Percentiles rank a stretch among this genome's conserved stretches.
These are phyloP conservation scores for Pseudocercospora cruenta DNA, from an alignment of 2,329 filamentous ascomycete species.

Conservation along the genomic window DNA sequence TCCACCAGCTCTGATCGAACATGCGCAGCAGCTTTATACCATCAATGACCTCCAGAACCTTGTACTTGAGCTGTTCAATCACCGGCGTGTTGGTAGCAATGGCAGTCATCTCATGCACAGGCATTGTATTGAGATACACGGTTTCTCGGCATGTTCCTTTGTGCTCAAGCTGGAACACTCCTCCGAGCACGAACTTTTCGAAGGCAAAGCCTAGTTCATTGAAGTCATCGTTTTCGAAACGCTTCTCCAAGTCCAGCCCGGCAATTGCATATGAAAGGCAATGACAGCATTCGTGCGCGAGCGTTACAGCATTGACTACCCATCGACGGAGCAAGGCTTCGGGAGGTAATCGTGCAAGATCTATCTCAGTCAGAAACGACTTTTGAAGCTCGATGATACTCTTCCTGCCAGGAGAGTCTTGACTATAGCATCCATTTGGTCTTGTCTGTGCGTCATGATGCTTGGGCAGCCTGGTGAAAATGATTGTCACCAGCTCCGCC, in stretches of 20 bases:
- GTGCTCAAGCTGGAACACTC: not conserved
- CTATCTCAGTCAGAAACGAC: not conserved
- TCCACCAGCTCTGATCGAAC: not conserved
- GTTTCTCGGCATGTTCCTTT: not conserved
- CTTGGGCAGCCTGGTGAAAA: not conserved
- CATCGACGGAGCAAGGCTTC: conserved; percentile 2
- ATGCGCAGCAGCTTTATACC: not conserved
- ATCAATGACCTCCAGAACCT: not conserved
- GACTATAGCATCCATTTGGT: not conserved
- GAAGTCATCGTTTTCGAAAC: not conserved
- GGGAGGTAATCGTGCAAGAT: not conserved
- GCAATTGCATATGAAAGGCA: not conserved
- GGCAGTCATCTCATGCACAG: not conserved
- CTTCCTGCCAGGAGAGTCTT: not conserved
- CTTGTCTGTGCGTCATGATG: not conserved
- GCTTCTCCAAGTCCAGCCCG: not conserved
- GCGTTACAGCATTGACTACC: not conserved
- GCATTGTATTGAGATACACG: not conserved
- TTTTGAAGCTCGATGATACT: not conserved
- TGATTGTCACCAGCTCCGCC: not conserved
- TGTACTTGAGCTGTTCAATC: not conserved
- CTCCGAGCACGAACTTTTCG: not conserved
- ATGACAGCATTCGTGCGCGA: not conserved
- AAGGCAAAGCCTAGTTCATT: not conserved
- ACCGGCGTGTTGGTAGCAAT: not conserved